Evolutionary conservation across 1,139 yeast species (phyloP), one percentile per base, ranked within the genome.

Genomic region (Saccharomycopsis phalli): DNA sequence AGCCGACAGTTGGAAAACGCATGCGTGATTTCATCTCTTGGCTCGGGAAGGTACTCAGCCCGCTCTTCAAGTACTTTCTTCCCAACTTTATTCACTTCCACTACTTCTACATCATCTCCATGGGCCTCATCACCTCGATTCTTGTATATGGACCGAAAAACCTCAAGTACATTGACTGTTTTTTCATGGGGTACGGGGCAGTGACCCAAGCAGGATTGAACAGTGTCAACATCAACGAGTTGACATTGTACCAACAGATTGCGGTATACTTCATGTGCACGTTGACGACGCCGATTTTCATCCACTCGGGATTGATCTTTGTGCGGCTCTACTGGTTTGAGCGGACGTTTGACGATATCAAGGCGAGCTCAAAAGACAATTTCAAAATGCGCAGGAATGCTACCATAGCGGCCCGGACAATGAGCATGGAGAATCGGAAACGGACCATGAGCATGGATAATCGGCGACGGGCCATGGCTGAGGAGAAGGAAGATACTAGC

Each of bases 191-290:
- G 0, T 62, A 78, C 4, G 91, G 94, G 3, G 76, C 91, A 0
- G 63, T 81, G 3, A 86, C 98, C 1, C 96, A 88, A 55, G 95
- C 95, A 1, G 99, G 99, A 0, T 63, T 93, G 45, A 86, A 86
- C 54, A 79, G 96, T 0, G 66, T 82, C 17, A 74, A 86, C 53
- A 51, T 80, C 30, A 83, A 83, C 53, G 58, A 62, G 0, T 51
- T 84, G 46, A 60, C 66, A 1, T 58, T 83, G 36, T 88, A 80
- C 61, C 97, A 91, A 58, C 96, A 88, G 56, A 70, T 87, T 17
- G 61, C 71, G 14, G 57, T 83, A 3, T 83, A 78, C 53, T 50
- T 79, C 6, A 46, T 74, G 2, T 63, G 93, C 27, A 66, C 76
- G 49, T 51, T 86, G 18, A 73, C 94, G 2, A 88, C 95, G 0